Evolutionary conservation across 129 eudicot genomes (phyloP), one percentile per base, ranked within the genome.

Genomic region (Dittrichia graveolens): DNA sequence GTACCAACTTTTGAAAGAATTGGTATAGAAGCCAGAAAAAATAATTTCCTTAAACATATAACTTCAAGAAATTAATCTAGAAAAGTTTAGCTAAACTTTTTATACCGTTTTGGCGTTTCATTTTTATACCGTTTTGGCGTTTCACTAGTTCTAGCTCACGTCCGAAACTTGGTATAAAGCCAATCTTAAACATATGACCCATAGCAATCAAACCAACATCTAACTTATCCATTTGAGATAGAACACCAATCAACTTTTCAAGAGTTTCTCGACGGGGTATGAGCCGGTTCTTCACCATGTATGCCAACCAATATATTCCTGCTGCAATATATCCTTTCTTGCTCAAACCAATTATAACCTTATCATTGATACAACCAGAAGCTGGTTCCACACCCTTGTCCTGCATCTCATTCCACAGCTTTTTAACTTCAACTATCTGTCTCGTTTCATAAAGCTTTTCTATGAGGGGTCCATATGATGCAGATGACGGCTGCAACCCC

Each of bases 341-440:
- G 80, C 86, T 76, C 54, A 84, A 71, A 61, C 96, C 89, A 39
- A 59, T 67, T 31, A 85, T 79, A 8, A 86, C 75, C 65, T 79
- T 41, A 56, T 86, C 86, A 24, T 58, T 63, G 31, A 65, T 76
- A 67, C 83, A 79, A 7, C 35, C 18, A 42, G 82, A 9, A 47
- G 82, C 81, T 5, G 89, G 91, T 48, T 76, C 74, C 74, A 92
- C 81, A 35, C 83, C 84, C 79, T 79, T 84, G 15, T 85, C 78
- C 40, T 74, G 77, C 86, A 86, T 86, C 69, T 86, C 88, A 9
- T 52, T 53, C 89, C 86, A 87, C 59, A 89, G 67, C 16, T 66
- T 67, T 83, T 72, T 75, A 19, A 83, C 95, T 80, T 83, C 83
- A 19, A 69, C 72, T 64, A 85, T 73, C 46, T 46, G 57, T 10